A percentile compares a stretch with the other conserved stretches of the same genome.
phyloP scores from a whole-genome alignment of 2,329 filamentous ascomycete genomes.

The Talaromyces sp. region DNA sequence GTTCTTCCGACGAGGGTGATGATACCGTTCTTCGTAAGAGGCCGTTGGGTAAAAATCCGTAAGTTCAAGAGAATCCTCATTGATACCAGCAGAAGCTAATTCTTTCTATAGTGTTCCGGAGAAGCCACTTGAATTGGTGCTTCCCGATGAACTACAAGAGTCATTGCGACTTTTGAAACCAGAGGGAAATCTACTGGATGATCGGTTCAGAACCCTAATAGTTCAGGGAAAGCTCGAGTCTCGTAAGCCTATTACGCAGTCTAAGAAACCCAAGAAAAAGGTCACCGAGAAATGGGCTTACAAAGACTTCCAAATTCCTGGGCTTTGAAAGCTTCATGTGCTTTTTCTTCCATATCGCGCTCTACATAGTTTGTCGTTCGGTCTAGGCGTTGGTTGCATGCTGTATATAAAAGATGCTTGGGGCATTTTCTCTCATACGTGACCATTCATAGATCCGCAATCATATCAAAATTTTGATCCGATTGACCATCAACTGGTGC shows the following conservation, averaged over 20 bases:
- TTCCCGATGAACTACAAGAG: conserved; percentile 80
- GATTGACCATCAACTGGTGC: neutral
- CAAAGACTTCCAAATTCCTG: conserved; percentile 77
- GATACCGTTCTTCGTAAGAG: conserved; percentile 65
- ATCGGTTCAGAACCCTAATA: conserved; percentile 84
- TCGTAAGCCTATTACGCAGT: conserved; percentile 72
- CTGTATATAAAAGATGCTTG: conserved; percentile 6
- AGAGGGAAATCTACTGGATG: conserved; percentile 91
- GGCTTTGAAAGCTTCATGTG: conserved; percentile 18
- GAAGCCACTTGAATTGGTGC: conserved; percentile 73
- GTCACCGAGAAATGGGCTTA: conserved; percentile 95
- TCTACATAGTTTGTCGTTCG: neutral
- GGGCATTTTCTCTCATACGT: neutral
- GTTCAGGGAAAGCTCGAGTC: conserved; percentile 86
- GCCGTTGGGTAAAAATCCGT: conserved; percentile 62
- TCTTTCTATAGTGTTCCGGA: conserved; percentile 54
- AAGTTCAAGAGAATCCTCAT: conserved; percentile 25
- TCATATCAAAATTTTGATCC: neutral
- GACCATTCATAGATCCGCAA: neutral
- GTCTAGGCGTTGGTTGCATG: conserved; percentile 11
- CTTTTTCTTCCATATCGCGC: neutral
- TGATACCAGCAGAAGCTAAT: conserved; percentile 22
- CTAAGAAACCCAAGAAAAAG: conserved; percentile 76
- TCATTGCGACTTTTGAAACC: conserved; percentile 79
- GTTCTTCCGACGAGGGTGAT: conserved; percentile 53